Base-by-base conservation (phyloP, 2,329 filamentous ascomycete species). In the Microsporum audouinii region DNA sequence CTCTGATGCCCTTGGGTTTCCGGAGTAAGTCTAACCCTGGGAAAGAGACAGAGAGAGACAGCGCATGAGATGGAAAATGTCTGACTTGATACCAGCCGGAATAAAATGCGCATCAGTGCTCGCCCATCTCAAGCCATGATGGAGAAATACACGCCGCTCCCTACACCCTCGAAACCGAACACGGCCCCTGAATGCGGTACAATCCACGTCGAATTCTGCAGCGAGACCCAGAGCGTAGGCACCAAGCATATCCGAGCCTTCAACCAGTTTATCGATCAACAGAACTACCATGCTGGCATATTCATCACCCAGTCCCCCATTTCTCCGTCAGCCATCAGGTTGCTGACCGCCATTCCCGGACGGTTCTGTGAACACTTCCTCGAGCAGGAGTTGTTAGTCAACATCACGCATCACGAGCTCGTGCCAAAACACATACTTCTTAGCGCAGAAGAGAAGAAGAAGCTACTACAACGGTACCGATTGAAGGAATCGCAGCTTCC, bases 401-500 rank as follows among this genome's bases (percentile, higher is more conserved):
- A 99, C 78, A 97, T 99, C 75, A 97, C 92, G 63, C 89, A 91
- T 74, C 94, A 99, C 78, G 92, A 97, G 77, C 83, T 99, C 61
- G 94, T 99, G 34, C 94, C 94, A 51, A 91, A 88, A 73, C 94
- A 99, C 72, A 86, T 97, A 41, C 78, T 97, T 63, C 84, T 99
- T 61, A 95, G 89, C 69, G 83, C 85, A 53, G 90, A 95, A 69
- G 94, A 99, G 80, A 96, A 96, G 82, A 78, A 78, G 55, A 87
- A 88, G 41, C 78, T 99, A 70, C 80, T 99, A 63, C 85, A 91
- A 77, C 82, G 94, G 65, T 99, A 99, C 77, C 85, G 94, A 57
- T 78, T 99, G 74, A 97, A 96, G 84, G 94, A 99, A 81, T 96
- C 90, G 7, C 94, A 99, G 79, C 80, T 99, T 71, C 94, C 94